A percentile compares a stretch with the other conserved stretches of the same genome.
phyloP scores from a whole-genome alignment of 257 asterid genomes.

The Przewalskia tangutica region DNA sequence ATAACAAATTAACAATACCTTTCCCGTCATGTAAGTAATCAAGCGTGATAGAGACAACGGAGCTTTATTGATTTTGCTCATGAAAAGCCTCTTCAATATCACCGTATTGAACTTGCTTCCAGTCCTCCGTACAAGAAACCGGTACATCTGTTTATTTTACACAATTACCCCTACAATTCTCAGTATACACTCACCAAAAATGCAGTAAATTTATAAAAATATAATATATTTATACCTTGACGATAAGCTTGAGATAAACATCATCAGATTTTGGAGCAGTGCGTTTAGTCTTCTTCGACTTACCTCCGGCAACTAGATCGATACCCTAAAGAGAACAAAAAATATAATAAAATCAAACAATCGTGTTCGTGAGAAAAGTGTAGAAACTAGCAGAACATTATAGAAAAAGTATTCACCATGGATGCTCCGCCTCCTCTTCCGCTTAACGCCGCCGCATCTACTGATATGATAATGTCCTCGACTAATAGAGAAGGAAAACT shows the following conservation, averaged over 20 bases:
- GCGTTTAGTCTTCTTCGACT: slow-evolving; percentile 79
- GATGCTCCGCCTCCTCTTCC: not conserved
- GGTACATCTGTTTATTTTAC: slow-evolving; percentile 44
- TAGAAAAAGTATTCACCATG: not conserved
- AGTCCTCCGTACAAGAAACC: slow-evolving; percentile 84
- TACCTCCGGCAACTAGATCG: slow-evolving; percentile 89
- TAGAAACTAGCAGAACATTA: not conserved
- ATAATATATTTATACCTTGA: slow-evolving; percentile 31
- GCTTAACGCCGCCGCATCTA: not conserved
- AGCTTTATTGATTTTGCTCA: slow-evolving; percentile 86
- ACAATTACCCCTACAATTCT: not conserved
- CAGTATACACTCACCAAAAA: not conserved
- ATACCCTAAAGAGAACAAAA: slow-evolving; percentile 44
- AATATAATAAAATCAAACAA: not conserved
- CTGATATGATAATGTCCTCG: not conserved
- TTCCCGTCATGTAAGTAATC: slow-evolving; percentile 47
- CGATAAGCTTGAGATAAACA: slow-evolving; percentile 60
- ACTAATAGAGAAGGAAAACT: no score
- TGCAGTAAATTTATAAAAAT: not conserved
- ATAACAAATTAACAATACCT: slow-evolving; percentile 28
- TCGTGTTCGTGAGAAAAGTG: no score
- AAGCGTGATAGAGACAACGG: slow-evolving; percentile 83
- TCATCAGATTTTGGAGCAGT: slow-evolving; percentile 68
- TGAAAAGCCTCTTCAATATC: slow-evolving; percentile 70
- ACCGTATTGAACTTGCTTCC: slow-evolving; percentile 82